Evolutionary conservation across 495 filamentous ascomycete genomes (phyloP).

Genomic region (Neurospora cerealis): DNA sequence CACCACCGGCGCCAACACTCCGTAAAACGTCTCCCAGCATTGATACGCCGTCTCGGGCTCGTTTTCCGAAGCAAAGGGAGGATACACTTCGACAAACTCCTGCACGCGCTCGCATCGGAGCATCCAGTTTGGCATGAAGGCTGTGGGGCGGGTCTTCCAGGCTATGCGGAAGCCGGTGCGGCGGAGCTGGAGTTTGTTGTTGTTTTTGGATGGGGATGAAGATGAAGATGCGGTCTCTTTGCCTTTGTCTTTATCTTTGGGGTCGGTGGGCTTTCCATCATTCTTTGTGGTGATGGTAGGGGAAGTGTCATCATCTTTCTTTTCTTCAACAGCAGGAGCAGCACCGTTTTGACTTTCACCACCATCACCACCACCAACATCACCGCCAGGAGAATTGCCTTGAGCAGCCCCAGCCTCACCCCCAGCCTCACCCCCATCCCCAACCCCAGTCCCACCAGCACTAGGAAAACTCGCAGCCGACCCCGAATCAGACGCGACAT

Average conservation of each 20-base stretch:
- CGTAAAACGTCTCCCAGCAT: constrained; percentile 34
- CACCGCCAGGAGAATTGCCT: background rate
- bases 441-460: background rate
- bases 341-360: background rate
- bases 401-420: background rate
- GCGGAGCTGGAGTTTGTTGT: background rate
- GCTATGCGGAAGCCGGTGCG: constrained; percentile 22
- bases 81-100: constrained; percentile 21
- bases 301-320: background rate
- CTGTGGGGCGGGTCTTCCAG: constrained; percentile 14
- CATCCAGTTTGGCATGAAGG: constrained; percentile 14
- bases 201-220: background rate
- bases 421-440: background rate
- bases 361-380: background rate
- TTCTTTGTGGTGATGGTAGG: background rate
- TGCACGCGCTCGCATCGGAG: constrained; percentile 28
- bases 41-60: constrained; percentile 12
- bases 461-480: background rate
- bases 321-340: background rate
- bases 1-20: constrained; percentile 19
- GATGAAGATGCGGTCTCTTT: background rate
- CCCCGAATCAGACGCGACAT: background rate
- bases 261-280: background rate
- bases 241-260: background rate
- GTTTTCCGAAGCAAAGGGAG: background rate